phyloP scores from a whole-genome alignment of 805 yeast species.

The Ogataea henricii region DNA sequence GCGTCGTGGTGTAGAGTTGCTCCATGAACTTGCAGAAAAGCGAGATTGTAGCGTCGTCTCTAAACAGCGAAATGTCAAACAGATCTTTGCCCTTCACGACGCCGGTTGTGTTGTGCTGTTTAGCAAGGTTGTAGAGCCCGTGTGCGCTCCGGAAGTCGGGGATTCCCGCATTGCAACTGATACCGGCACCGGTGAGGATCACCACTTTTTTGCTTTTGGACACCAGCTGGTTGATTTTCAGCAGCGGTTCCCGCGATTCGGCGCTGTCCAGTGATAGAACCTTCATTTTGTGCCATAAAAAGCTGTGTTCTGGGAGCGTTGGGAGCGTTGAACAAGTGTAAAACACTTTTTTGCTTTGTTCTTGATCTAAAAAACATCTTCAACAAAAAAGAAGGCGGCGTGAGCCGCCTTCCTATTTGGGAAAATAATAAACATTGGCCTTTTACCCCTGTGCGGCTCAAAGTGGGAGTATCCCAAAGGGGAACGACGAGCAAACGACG shows the following conservation, averaged over 20 bases:
- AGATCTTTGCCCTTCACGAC: slow-evolving; percentile 81
- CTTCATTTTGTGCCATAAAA: slow-evolving; percentile 20
- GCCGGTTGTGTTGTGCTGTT: slow-evolving; percentile 51
- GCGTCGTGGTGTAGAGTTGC: slow-evolving; percentile 62
- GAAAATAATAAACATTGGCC: slow-evolving; percentile 17
- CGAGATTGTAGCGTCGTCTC: slow-evolving; percentile 62
- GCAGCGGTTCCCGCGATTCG: slow-evolving; percentile 21
- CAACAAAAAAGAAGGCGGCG: slow-evolving; percentile 7
- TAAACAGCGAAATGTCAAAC: slow-evolving; percentile 82
- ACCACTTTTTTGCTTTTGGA: slow-evolving; percentile 56
- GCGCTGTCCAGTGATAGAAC: slow-evolving; percentile 19
- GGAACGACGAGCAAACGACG: background rate
- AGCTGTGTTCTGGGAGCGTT: background rate
- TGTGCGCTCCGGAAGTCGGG: slow-evolving; percentile 89
- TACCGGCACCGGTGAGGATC: slow-evolving; percentile 92
- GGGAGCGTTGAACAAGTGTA: background rate
- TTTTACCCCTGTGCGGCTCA: slow-evolving; percentile 8
- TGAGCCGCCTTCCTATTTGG: slow-evolving; percentile 13
- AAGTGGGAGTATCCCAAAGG: background rate
- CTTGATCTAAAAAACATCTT: slow-evolving; percentile 3
- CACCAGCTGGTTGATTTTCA: slow-evolving; percentile 42
- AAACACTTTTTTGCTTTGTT: background rate
- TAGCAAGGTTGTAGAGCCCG: slow-evolving; percentile 80
- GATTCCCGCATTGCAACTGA: slow-evolving; percentile 94
- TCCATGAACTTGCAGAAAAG: slow-evolving; percentile 93